These are phyloP conservation scores for Lactarius deliciosus DNA, from an alignment of 768 basidiomycete species.

Conservation along the genomic window DNA sequence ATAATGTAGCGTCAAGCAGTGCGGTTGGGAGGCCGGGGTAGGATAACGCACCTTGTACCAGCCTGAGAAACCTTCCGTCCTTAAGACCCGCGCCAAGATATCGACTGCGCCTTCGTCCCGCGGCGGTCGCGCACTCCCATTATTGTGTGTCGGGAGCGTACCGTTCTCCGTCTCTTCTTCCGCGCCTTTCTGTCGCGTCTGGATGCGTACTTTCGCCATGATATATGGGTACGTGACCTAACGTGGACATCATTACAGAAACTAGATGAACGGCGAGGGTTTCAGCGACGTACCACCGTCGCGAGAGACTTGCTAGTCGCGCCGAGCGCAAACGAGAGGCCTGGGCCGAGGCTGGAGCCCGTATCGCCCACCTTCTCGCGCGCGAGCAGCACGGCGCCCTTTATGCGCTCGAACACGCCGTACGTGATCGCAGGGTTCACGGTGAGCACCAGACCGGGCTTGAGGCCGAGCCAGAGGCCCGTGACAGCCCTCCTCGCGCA, in stretches of 20 bases:
- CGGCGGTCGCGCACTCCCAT: conserved; percentile 36
- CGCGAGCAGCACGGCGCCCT: conserved; percentile 64
- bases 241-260: conserved; percentile 4
- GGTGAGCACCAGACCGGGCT: conserved; percentile 91
- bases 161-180: conserved; percentile 47
- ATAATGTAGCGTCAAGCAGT: neutral
- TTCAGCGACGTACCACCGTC: conserved; percentile 68
- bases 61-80: conserved; percentile 78
- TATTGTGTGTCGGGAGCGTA: conserved; percentile 39
- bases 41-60: conserved; percentile 82
- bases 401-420: conserved; percentile 90
- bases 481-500: conserved; percentile 84
- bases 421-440: conserved; percentile 98
- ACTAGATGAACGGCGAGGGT: neutral
- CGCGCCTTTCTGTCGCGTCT: conserved; percentile 68
- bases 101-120: conserved; percentile 74
- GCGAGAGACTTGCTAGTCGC: conserved; percentile 94
- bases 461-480: conserved; percentile 91
- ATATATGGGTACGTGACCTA: conserved; percentile 95
- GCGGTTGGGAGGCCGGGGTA: neutral
- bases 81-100: conserved; percentile 68
- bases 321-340: conserved; percentile 80
- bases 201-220: conserved; percentile 95
- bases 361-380: conserved; percentile 42
- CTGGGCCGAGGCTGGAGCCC: conserved; percentile 67